These are phyloP conservation scores for Pholiota microspora DNA, from an alignment of 768 basidiomycete species.

Conservation along the genomic window DNA sequence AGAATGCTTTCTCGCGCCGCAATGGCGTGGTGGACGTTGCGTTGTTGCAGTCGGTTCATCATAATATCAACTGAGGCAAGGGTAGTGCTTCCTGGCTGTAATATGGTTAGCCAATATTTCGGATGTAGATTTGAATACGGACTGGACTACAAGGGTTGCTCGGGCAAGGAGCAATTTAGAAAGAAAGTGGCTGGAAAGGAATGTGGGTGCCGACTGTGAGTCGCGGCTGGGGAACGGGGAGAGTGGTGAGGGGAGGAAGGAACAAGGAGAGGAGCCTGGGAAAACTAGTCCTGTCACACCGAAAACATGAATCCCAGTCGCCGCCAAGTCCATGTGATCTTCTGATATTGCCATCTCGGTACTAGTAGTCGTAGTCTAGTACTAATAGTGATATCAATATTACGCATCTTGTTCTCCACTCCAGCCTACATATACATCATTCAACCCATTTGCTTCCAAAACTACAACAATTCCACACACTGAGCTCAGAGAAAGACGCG, in stretches of 20 bases:
- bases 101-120: neutral
- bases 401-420: neutral
- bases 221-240: slow-evolving; percentile 7
- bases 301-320: slow-evolving; percentile 13
- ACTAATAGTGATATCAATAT: neutral
- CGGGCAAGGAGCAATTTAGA: neutral
- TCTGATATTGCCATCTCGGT: slow-evolving; percentile 1
- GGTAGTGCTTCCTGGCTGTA: neutral
- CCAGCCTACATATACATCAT: neutral
- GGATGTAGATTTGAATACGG: neutral
- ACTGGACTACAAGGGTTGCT: neutral
- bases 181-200: slow-evolving; percentile 24
- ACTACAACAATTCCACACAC: neutral
- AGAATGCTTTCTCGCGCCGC: slow-evolving; percentile 14
- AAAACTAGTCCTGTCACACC: slow-evolving; percentile 8
- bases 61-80: slow-evolving; percentile 6
- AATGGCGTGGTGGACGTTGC: slow-evolving; percentile 24
- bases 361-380: neutral
- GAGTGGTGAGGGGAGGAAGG: slow-evolving; percentile 12
- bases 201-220: slow-evolving; percentile 15
- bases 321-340: slow-evolving; percentile 13
- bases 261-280: slow-evolving; percentile 14
- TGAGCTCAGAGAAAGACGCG: neutral
- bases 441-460: neutral
- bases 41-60: slow-evolving; percentile 25